Evolutionary conservation across 2,329 filamentous ascomycete species (phyloP).

Genomic region (Alternaria postmessia): DNA sequence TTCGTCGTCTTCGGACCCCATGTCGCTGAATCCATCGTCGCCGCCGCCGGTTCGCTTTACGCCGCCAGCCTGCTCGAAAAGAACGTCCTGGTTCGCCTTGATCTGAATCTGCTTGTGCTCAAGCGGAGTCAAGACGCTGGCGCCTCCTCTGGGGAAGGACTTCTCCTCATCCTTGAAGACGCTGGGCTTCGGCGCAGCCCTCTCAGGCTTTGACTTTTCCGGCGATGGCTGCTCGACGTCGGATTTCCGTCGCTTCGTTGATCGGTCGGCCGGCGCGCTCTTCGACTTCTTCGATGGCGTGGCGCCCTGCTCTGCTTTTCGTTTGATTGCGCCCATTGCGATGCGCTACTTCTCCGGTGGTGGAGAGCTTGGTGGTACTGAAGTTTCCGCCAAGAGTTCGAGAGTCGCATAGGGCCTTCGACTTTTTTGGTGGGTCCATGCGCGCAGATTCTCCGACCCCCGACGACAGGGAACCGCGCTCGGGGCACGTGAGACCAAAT

Average conservation of each 20-base stretch:
- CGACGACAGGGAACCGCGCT: constrained; percentile 9
- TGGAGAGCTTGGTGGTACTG: constrained; percentile 12
- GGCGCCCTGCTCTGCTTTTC: constrained; percentile 53
- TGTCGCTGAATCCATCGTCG: constrained; percentile 56
- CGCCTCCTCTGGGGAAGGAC: constrained; percentile 91
- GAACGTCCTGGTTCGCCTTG: constrained; percentile 88
- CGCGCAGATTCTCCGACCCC: constrained; percentile 18
- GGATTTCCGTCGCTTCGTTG: constrained; percentile 50
- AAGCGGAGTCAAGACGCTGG: constrained; percentile 86
- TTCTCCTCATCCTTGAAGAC: constrained; percentile 79
- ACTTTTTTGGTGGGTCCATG: constrained; percentile 20
- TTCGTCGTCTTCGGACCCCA: constrained; percentile 51
- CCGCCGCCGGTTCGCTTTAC: constrained; percentile 63
- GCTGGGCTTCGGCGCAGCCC: constrained; percentile 47
- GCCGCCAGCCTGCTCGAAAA: constrained; percentile 78
- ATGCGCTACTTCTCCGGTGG: constrained; percentile 11
- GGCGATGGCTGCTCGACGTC: constrained; percentile 40
- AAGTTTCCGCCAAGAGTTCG: constrained; percentile 32
- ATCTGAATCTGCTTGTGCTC: constrained; percentile 97
- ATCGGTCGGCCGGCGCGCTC: constrained; percentile 37
- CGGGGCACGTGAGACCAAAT: constrained; percentile 9
- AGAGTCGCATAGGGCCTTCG: constrained; percentile 13
- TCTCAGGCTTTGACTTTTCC: constrained; percentile 42
- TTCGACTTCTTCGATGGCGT: constrained; percentile 44
- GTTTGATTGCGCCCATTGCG: constrained; percentile 56